Evolutionary conservation across 1,139 yeast species (phyloP).

Genomic region (Kodamaea suecica): DNA sequence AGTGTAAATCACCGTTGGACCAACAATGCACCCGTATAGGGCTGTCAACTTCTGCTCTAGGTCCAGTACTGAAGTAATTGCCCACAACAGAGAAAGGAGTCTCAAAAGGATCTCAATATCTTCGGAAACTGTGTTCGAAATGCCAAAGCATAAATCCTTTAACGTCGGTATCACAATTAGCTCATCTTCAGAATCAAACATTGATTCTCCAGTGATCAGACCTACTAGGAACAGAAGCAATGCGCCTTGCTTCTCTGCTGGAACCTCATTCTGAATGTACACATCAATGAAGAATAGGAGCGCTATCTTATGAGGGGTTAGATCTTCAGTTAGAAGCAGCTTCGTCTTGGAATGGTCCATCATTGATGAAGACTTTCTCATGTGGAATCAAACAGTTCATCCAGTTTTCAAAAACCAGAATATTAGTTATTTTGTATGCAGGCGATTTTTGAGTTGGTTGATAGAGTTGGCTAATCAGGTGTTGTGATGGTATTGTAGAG

Average conservation of each 20-base stretch:
- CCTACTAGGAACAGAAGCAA: constrained; percentile 20
- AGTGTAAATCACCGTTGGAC: constrained; percentile 11
- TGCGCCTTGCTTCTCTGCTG: constrained; percentile 4
- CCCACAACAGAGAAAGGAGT: constrained; percentile 27
- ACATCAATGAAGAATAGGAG: constrained; percentile 23
- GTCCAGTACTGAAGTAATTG: constrained; percentile 34
- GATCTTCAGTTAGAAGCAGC: constrained; percentile 29
- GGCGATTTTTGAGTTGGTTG: too few relatives aligned
- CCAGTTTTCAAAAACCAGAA: too few relatives aligned
- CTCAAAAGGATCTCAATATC: constrained; percentile 11
- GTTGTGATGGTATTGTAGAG: too few relatives aligned
- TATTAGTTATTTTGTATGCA: too few relatives aligned
- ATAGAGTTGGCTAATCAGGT: too few relatives aligned
- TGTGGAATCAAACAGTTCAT: too few relatives aligned
- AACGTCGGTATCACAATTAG: constrained; percentile 29
- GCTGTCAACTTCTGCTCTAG: constrained; percentile 24
- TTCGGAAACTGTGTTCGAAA: constrained; percentile 5
- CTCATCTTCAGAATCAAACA: constrained; percentile 20
- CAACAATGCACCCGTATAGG: constrained; percentile 8
- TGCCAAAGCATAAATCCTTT: constrained; percentile 21
- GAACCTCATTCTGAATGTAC: constrained; percentile 21
- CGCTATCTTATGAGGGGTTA: constrained; percentile 37
- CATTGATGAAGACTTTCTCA: too few relatives aligned
- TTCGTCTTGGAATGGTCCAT: too few relatives aligned
- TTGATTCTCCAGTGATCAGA: constrained; percentile 27